Conservation (phyloP, 768 basidiomycete genomes). For the Pholiota microspora region DNA sequence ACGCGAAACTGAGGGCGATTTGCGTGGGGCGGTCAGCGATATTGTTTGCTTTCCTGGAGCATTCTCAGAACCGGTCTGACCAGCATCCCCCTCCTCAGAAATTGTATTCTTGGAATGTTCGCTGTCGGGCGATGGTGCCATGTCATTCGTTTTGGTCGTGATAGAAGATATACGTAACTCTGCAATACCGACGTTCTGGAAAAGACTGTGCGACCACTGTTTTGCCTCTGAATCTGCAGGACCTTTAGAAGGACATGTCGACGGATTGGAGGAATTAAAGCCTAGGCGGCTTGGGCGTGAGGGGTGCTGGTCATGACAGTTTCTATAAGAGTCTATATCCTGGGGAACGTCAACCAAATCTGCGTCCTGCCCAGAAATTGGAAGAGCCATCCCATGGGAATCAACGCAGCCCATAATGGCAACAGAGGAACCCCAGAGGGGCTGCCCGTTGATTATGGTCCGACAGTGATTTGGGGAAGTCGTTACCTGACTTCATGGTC, state of each 20-base stretch:
- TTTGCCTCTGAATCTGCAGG: slow-evolving; percentile 14
- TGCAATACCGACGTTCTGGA: slow-evolving; percentile 19
- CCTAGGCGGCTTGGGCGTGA: slow-evolving; percentile 50
- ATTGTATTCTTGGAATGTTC: not conserved
- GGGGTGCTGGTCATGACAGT: slow-evolving; percentile 26
- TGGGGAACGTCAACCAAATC: slow-evolving; percentile 6
- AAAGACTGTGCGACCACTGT: slow-evolving; percentile 19
- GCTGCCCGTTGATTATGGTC: slow-evolving; percentile 13
- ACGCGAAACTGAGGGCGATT: slow-evolving; percentile 24
- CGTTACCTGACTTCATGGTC: slow-evolving; percentile 24
- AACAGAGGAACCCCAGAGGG: slow-evolving; percentile 18
- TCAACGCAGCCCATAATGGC: slow-evolving; percentile 18
- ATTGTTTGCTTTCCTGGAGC: not conserved
- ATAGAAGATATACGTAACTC: slow-evolving; percentile 12
- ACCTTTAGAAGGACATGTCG: slow-evolving; percentile 12
- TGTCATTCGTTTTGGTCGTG: slow-evolving; percentile 6
- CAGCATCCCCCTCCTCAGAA: not conserved
- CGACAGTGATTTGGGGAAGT: slow-evolving; percentile 9
- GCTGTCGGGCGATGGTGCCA: not conserved
- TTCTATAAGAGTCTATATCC: slow-evolving; percentile 14
- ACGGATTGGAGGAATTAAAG: slow-evolving; percentile 31
- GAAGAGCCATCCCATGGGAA: slow-evolving; percentile 14
- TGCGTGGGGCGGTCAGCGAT: slow-evolving; percentile 18
- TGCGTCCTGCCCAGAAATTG: slow-evolving; percentile 13
- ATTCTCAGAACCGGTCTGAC: not conserved